Evolutionary conservation across 768 basidiomycete species (phyloP).

Genomic region (Boletus eberwhitei): DNA sequence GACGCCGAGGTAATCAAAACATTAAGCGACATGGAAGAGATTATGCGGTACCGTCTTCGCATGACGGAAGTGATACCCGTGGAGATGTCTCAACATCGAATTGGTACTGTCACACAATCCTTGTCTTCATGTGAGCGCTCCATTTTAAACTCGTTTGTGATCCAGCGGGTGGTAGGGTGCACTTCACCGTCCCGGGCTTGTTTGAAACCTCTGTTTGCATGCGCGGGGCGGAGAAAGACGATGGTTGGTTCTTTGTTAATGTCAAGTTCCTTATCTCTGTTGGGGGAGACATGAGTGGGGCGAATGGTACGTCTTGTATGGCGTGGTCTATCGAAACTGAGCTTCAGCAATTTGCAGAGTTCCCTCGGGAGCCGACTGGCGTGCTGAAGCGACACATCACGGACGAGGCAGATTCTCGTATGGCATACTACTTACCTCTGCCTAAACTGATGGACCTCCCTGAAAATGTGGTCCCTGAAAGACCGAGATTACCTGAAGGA

Average conservation of each 20-base stretch:
- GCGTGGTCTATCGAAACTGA: not conserved
- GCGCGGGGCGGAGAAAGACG: conserved; percentile 61
- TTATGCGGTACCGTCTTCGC: conserved; percentile 74
- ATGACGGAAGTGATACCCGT: conserved; percentile 78
- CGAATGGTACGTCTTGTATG: conserved; percentile 50
- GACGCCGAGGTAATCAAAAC: conserved; percentile 65
- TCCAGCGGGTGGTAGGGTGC: conserved; percentile 72
- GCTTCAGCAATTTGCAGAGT: conserved; percentile 43
- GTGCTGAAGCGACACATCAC: conserved; percentile 63
- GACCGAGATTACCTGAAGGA: conserved; percentile 52
- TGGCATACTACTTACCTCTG: conserved; percentile 59
- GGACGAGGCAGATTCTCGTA: conserved; percentile 67
- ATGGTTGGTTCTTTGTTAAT: conserved; percentile 84
- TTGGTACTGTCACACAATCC: conserved; percentile 44
- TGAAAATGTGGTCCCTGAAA: conserved; percentile 40
- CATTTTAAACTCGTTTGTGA: conserved; percentile 19
- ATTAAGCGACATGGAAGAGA: conserved; percentile 68
- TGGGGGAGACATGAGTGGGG: conserved; percentile 68
- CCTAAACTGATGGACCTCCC: conserved; percentile 41
- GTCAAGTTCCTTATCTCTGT: conserved; percentile 73
- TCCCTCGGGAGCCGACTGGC: conserved; percentile 65
- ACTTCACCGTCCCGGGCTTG: conserved; percentile 67
- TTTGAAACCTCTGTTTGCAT: conserved; percentile 76
- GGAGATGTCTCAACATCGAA: conserved; percentile 71
- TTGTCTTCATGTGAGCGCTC: conserved; percentile 11